These are phyloP conservation scores for Protomyces gravidus DNA, from an alignment of 1,139 yeast genomes.

Conservation along the genomic window DNA sequence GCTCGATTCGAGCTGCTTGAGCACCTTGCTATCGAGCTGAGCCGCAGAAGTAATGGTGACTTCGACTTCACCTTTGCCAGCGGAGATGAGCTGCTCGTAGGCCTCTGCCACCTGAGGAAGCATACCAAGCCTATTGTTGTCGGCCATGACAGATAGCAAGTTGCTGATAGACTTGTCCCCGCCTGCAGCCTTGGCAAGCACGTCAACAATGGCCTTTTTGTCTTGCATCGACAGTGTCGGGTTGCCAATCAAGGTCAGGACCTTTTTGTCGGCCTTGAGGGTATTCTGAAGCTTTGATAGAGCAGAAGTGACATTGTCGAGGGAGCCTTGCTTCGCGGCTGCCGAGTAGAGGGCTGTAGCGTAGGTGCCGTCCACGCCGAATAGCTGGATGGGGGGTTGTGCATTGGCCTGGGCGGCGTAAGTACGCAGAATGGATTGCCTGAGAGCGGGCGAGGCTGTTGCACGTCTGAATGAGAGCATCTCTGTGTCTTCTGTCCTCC, in stretches of 20 bases:
- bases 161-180: slow-evolving; percentile 71
- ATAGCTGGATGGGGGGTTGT: slow-evolving; percentile 85
- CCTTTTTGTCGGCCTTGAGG: slow-evolving; percentile 60
- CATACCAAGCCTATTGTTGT: slow-evolving; percentile 84
- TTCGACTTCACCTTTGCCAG: slow-evolving; percentile 86
- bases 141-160: slow-evolving; percentile 80
- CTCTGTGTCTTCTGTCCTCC: not conserved
- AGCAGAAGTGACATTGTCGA: slow-evolving; percentile 67
- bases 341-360: slow-evolving; percentile 83
- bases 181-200: slow-evolving; percentile 50
- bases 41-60: slow-evolving; percentile 88
- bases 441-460: slow-evolving; percentile 8
- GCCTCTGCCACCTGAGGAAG: slow-evolving; percentile 63
- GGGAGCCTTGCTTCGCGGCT: slow-evolving; percentile 73
- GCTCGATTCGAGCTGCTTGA: slow-evolving; percentile 75
- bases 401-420: slow-evolving; percentile 27
- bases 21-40: slow-evolving; percentile 75
- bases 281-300: slow-evolving; percentile 57
- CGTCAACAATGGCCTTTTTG: slow-evolving; percentile 65
- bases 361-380: slow-evolving; percentile 85
- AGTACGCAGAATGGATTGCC: slow-evolving; percentile 6
- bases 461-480: slow-evolving; percentile 17
- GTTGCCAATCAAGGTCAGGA: slow-evolving; percentile 60
- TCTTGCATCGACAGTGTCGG: slow-evolving; percentile 79
- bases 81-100: slow-evolving; percentile 75